Conservation (phyloP, 495 filamentous ascomycete species). For the Durotheca rogersii region DNA sequence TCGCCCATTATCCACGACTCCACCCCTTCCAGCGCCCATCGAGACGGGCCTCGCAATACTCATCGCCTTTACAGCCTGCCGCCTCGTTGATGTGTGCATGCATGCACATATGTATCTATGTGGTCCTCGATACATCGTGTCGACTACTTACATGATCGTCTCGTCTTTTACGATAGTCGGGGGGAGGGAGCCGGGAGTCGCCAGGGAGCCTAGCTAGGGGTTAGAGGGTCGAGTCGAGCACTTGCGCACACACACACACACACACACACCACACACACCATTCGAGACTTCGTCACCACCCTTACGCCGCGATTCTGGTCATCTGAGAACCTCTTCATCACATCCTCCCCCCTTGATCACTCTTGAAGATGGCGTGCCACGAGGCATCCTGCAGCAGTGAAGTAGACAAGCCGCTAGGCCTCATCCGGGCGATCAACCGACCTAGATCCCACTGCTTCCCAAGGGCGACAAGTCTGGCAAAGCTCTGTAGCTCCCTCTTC, state of each 20-base stretch:
- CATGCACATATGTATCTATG: no score
- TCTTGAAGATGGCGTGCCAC: slow-evolving; percentile 26
- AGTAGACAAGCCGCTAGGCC: slow-evolving; percentile 7
- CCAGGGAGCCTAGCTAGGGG: slow-evolving; percentile 7
- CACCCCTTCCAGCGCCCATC: no score
- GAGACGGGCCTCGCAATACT: no score
- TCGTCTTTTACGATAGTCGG: no score
- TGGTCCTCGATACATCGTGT: no score
- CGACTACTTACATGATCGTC: no score
- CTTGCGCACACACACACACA: not conserved
- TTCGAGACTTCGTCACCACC: slow-evolving; percentile 25
- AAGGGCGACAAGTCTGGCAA: not conserved
- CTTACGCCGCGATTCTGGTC: slow-evolving; percentile 25
- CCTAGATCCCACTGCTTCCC: slow-evolving; percentile 6
- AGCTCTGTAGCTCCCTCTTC: slow-evolving; percentile 19
- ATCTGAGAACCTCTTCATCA: slow-evolving; percentile 14
- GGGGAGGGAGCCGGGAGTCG: not conserved
- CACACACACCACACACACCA: not conserved
- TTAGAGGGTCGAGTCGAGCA: slow-evolving; percentile 4
- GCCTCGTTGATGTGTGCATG: no score
- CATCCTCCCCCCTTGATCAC: not conserved
- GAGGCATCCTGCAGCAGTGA: slow-evolving; percentile 13
- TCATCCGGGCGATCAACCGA: slow-evolving; percentile 9
- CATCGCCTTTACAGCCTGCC: no score
- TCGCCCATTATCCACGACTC: no score